phyloP scores from a whole-genome alignment of 176 grass and related monocot genomes.

The Eleusine coracana region DNA sequence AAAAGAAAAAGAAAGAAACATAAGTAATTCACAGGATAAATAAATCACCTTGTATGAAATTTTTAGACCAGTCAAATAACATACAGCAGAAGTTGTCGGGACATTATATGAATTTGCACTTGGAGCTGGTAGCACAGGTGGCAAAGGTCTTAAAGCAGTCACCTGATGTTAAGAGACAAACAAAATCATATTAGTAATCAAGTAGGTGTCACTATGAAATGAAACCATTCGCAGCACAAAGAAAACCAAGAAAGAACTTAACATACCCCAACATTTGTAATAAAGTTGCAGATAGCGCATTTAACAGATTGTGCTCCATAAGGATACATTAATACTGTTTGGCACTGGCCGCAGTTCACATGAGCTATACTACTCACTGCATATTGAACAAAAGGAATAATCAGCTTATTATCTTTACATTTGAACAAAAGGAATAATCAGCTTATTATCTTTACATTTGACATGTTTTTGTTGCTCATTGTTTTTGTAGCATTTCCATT shows the following conservation, averaged over 20 bases:
- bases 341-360: constrained; percentile 79
- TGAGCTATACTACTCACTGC: constrained; percentile 77
- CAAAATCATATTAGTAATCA: constrained; percentile 13
- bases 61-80: constrained; percentile 22
- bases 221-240: constrained; percentile 26
- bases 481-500: not conserved
- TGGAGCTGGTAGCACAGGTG: constrained; percentile 28
- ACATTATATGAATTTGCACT: constrained; percentile 42
- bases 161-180: constrained; percentile 41
- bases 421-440: constrained; percentile 35
- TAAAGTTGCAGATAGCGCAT: constrained; percentile 86
- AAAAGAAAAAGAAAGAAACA: not conserved
- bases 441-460: constrained; percentile 14
- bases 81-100: constrained; percentile 47
- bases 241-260: constrained; percentile 5
- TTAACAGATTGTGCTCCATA: constrained; percentile 80
- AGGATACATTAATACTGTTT: constrained; percentile 81
- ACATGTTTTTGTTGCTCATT: constrained; percentile 12
- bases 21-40: constrained; percentile 22
- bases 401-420: constrained; percentile 15
- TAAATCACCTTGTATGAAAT: constrained; percentile 23
- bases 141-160: constrained; percentile 49
- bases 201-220: not conserved
- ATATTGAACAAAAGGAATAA: constrained; percentile 37
- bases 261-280: constrained; percentile 69